These are phyloP conservation scores for Plasmodium gallinaceum DNA, from an alignment of 169 alveolate genomes.

Conservation along the genomic window DNA sequence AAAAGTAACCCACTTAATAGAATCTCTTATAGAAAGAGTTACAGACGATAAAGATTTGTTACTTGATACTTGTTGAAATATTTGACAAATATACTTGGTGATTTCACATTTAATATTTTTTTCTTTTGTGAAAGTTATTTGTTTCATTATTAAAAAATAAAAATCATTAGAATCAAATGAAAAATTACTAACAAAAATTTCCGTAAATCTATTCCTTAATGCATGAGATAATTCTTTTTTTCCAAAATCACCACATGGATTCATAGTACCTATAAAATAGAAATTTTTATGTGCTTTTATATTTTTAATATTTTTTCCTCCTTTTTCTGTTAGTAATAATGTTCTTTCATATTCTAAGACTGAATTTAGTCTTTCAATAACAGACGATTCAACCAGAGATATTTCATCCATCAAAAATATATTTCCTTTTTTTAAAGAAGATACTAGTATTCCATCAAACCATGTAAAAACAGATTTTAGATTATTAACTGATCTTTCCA, in stretches of 20 bases:
- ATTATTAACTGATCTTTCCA: constrained; percentile 43
- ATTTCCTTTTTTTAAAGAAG: constrained; percentile 97
- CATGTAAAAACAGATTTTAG: constrained; percentile 95
- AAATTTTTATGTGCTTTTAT: constrained; percentile 93
- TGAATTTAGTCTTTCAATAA: constrained; percentile 98
- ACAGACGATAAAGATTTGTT: not conserved
- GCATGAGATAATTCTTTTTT: constrained; percentile 99
- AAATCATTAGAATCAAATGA: constrained; percentile 62
- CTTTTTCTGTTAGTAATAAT: constrained; percentile 87
- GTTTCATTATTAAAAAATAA: constrained; percentile 56
- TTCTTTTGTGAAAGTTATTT: constrained; percentile 30
- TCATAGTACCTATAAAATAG: constrained; percentile 98
- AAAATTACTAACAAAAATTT: constrained; percentile 92
- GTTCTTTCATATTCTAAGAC: constrained; percentile 95
- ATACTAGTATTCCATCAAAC: constrained; percentile 99
- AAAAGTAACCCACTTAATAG: constrained; percentile 52
- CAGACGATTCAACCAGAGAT: constrained; percentile 98
- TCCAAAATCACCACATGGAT: constrained; percentile 99
- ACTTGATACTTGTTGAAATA: constrained; percentile 67
- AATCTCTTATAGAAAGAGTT: constrained; percentile 37
- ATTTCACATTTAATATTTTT: constrained; percentile 12
- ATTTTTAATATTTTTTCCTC: constrained; percentile 82
- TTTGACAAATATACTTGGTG: constrained; percentile 16
- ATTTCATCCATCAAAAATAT: constrained; percentile 97
- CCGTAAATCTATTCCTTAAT: constrained; percentile 98